Evolutionary conservation across 345 rosid genomes (phyloP), one percentile per base, ranked within the genome.

Genomic region (Draba incana): DNA sequence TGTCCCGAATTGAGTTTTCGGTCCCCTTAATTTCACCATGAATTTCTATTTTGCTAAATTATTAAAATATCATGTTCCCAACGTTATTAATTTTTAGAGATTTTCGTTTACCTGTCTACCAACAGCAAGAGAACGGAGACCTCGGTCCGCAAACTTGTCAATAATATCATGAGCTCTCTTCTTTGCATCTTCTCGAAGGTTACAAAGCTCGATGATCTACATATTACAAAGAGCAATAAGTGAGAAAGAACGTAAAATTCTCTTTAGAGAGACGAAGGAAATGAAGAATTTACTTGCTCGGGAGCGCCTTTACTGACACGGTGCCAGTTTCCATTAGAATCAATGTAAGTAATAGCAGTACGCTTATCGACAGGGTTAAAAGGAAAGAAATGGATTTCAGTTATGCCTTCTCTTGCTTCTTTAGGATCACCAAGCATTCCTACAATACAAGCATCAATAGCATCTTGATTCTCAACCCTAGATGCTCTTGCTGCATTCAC

Each of bases 351-450:
- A 50, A 89, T 89, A 54, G 96, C 92, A 30, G 96, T 89, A 23
- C 96, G 92, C 80, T 89, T 89, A 5, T 85, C 96, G 55, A 89
- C 96, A 1, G 96, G 96, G 67, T 89, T 89, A 61, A 89, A 89
- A 27, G 96, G 96, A 57, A 89, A 78, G 81, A 89, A 89, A 78
- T 89, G 96, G 43, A 85, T 80, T 81, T 89, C 93, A 7, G 67
- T 80, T 31, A 89, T 84, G 45, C 89, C 91, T 16, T 82, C 86
- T 82, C 96, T 82, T 28, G 96, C 91, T 56, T 23, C 79, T 76
- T 55, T 76, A 3, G 79, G 75, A 55, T 76, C 79, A 28, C 79
- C 73, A 50, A 76, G 79, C 79, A 70, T 76, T 44, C 75, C 79
- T 23, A 76, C 79, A 8, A 76, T 70, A 25, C 79, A 76, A 45